Conservation (phyloP, 164 flowering plant species). For the Vitis labrusca region DNA sequence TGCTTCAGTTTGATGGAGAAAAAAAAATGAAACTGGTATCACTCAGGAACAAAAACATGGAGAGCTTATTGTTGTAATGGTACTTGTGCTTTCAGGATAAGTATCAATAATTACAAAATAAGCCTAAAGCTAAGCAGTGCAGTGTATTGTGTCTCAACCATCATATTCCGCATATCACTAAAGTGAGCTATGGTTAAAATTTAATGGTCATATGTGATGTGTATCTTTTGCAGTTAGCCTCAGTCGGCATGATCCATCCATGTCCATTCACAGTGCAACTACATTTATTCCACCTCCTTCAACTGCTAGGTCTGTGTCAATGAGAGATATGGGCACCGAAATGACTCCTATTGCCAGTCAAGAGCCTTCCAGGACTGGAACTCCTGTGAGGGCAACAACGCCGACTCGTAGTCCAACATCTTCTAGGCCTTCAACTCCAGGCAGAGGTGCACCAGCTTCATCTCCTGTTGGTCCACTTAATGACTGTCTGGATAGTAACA, state of each 20-base stretch:
- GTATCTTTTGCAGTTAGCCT: constrained; percentile 55
- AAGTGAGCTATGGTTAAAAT: not conserved
- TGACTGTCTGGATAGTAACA: constrained; percentile 25
- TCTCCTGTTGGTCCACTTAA: constrained; percentile 25
- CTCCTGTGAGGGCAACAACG: constrained; percentile 79
- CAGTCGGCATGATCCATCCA: constrained; percentile 67
- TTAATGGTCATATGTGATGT: not conserved
- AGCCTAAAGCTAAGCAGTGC: no score
- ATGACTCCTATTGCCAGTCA: constrained; percentile 95
- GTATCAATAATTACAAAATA: no score
- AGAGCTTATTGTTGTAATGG: not conserved
- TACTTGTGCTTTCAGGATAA: not conserved
- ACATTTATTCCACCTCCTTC: constrained; percentile 73
- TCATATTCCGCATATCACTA: no score
- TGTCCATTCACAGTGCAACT: constrained; percentile 54
- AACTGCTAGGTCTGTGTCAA: constrained; percentile 84
- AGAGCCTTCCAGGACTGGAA: constrained; percentile 91
- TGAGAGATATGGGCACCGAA: constrained; percentile 99
- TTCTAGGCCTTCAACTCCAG: constrained; percentile 76
- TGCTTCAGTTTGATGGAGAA: not conserved
- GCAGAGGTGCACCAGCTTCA: constrained; percentile 43
- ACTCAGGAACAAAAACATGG: not conserved
- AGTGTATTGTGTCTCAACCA: no score
- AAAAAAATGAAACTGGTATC: not conserved
- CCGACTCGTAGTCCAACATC: constrained; percentile 70